A percentile compares a stretch with the other conserved stretches of the same genome.
These are phyloP conservation scores for Candida takata DNA, from an alignment of 805 yeast species.

Conservation along the genomic window DNA sequence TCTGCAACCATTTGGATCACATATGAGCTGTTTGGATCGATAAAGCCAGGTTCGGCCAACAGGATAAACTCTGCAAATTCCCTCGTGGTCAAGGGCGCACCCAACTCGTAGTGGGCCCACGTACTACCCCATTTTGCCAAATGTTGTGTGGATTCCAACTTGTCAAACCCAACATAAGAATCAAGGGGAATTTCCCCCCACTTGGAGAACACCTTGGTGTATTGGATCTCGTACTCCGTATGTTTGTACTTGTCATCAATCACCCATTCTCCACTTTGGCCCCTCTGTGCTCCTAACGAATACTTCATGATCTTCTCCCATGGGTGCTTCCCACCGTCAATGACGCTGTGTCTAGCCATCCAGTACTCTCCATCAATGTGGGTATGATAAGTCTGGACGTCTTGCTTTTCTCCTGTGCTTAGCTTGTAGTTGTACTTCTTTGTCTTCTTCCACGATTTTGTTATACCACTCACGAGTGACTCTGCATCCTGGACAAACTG, in stretches of 20 bases:
- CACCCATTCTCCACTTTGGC: constrained; percentile 2
- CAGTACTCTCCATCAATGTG: constrained; percentile 25
- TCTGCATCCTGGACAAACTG: constrained; percentile 22
- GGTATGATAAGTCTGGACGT: constrained; percentile 27
- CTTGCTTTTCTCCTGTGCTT: constrained; percentile 19
- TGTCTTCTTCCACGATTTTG: constrained; percentile 26
- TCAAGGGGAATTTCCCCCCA: constrained; percentile 22
- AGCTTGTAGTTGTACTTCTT: constrained; percentile 25
- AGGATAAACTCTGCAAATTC: constrained; percentile 32
- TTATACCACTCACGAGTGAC: constrained; percentile 18
- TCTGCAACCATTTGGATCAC: constrained; percentile 29
- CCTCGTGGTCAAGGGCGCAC: constrained; percentile 29
- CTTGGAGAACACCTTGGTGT: constrained; percentile 27
- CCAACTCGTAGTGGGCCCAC: constrained; percentile 30
- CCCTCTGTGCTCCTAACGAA: constrained; percentile 24
- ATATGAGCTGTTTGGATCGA: constrained; percentile 17
- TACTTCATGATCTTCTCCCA: constrained; percentile 24
- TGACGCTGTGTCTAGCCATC: constrained; percentile 27
- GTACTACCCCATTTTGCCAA: constrained; percentile 24
- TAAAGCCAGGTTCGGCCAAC: constrained; percentile 20
- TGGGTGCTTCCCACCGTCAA: constrained; percentile 16
- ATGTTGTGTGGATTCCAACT: constrained; percentile 5
- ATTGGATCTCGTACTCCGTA: constrained; percentile 27
- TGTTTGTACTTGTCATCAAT: constrained; percentile 25
- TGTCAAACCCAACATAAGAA: constrained; percentile 12